Evolutionary conservation across 345 rosid genomes (phyloP).

Genomic region (Gossypium australe): DNA sequence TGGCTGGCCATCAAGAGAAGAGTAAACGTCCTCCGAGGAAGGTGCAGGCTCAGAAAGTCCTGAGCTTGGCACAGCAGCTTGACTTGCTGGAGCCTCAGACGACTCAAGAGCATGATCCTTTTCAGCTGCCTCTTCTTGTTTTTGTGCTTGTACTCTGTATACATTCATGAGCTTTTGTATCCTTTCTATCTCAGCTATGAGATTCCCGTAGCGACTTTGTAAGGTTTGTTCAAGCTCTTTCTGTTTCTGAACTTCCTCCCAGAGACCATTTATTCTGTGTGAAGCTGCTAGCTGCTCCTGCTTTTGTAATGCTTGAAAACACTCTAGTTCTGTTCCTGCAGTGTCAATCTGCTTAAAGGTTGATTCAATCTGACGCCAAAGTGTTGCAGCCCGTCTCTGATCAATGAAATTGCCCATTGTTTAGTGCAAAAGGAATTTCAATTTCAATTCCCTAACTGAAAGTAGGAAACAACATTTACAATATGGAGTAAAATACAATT

Average conservation of each 20-base stretch:
- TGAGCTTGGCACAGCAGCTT: constrained; percentile 18
- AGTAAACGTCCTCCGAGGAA: constrained; percentile 19
- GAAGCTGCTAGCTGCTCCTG: constrained; percentile 90
- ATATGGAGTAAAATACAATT: background rate
- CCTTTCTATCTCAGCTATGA: constrained; percentile 53
- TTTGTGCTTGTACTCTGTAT: constrained; percentile 47
- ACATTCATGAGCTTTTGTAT: constrained; percentile 35
- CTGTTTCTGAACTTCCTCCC: constrained; percentile 88
- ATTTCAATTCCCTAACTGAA: background rate
- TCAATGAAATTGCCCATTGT: constrained; percentile 16
- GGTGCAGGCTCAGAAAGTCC: constrained; percentile 16
- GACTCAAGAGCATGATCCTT: constrained; percentile 24
- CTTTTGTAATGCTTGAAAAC: constrained; percentile 83
- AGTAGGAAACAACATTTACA: background rate
- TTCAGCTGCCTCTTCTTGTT: constrained; percentile 42
- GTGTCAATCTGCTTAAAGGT: constrained; percentile 78
- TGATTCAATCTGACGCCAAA: constrained; percentile 70
- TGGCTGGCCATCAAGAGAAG: constrained; percentile 9
- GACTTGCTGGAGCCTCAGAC: constrained; percentile 18
- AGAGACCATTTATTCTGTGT: constrained; percentile 63
- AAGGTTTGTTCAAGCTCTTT: constrained; percentile 72
- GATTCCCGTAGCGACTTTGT: constrained; percentile 67
- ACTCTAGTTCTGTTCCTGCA: constrained; percentile 84
- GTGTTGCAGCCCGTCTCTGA: constrained; percentile 69
- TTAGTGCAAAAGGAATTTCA: constrained; percentile 1